Evolutionary conservation across 768 basidiomycete genomes (phyloP).

Genomic region (Ramaria sp.): DNA sequence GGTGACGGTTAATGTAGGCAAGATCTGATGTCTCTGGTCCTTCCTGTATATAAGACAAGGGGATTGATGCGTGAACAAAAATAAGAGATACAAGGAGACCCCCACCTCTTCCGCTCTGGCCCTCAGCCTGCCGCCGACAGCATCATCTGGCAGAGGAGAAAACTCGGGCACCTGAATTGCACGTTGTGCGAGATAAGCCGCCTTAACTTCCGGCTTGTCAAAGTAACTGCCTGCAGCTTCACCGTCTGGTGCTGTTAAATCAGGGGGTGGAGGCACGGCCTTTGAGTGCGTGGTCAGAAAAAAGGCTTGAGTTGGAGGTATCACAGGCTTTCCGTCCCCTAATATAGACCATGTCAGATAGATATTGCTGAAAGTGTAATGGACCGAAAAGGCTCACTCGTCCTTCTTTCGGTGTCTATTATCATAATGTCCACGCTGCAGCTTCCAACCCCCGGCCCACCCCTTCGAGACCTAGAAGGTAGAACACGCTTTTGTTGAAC

Average conservation of each 20-base stretch:
- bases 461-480: slow-evolving; percentile 70
- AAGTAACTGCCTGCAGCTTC: slow-evolving; percentile 64
- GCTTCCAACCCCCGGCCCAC: slow-evolving; percentile 70
- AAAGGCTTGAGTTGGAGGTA: slow-evolving; percentile 26
- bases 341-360: neutral
- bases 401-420: slow-evolving; percentile 57
- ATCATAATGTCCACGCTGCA: slow-evolving; percentile 78
- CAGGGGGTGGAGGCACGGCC: slow-evolving; percentile 29
- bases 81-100: slow-evolving; percentile 13
- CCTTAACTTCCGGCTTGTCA: slow-evolving; percentile 64
- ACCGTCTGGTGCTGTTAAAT: slow-evolving; percentile 37
- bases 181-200: slow-evolving; percentile 55
- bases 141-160: slow-evolving; percentile 32
- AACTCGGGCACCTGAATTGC: slow-evolving; percentile 75
- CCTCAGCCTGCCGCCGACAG: slow-evolving; percentile 60
- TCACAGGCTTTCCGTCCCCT: slow-evolving; percentile 5
- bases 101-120: slow-evolving; percentile 67
- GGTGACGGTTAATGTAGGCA: slow-evolving; percentile 71
- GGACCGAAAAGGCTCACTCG: slow-evolving; percentile 49
- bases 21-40: slow-evolving; percentile 66
- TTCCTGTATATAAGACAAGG: slow-evolving; percentile 26
- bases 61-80: slow-evolving; percentile 6
- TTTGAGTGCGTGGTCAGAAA: slow-evolving; percentile 63
- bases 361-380: neutral
- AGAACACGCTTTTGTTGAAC: slow-evolving; percentile 57